Percentiles rank a stretch among this genome's conserved stretches.
phyloP scores from a whole-genome alignment of 2,329 filamentous ascomycete genomes.

The Clonostachys sp. region DNA sequence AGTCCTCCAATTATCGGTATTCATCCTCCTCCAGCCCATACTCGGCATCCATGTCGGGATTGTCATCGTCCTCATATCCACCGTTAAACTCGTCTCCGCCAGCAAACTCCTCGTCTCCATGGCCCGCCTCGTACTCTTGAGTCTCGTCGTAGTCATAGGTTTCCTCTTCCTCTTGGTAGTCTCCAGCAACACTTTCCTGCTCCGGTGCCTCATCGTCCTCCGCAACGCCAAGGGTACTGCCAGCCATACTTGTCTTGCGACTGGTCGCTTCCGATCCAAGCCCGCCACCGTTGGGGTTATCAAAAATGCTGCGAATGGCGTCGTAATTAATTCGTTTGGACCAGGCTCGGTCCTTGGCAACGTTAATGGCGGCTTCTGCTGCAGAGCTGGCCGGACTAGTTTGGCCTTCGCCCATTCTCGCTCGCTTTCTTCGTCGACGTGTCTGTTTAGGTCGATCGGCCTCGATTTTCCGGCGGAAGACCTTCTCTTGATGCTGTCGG shows the following conservation, averaged over 20 bases:
- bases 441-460: conserved; percentile 51
- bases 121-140: conserved; percentile 25
- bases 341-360: conserved; percentile 63
- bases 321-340: conserved; percentile 75
- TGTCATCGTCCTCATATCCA: conserved; percentile 28
- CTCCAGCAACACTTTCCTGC: conserved; percentile 27
- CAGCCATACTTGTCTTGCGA: conserved; percentile 30
- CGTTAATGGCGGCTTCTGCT: conserved; percentile 63
- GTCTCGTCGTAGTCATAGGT: conserved; percentile 28
- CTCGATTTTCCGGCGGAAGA: conserved; percentile 67
- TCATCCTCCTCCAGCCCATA: no score
- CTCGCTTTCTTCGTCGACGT: conserved; percentile 49
- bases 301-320: conserved; percentile 54
- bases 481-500: conserved; percentile 78
- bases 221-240: conserved; percentile 20
- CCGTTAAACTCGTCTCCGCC: conserved; percentile 20
- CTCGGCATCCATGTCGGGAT: conserved; percentile 23
- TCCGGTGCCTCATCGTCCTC: conserved; percentile 19
- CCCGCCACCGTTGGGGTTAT: conserved; percentile 33
- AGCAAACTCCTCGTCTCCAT: conserved; percentile 24
- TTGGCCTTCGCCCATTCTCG: conserved; percentile 60
- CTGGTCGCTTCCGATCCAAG: conserved; percentile 47
- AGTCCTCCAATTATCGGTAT: no score
- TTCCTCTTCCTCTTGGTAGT: conserved; percentile 20
- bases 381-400: conserved; percentile 62